Evolutionary conservation across 352 stramenopile genomes (phyloP).

Genomic region (Phytophthora cajani): DNA sequence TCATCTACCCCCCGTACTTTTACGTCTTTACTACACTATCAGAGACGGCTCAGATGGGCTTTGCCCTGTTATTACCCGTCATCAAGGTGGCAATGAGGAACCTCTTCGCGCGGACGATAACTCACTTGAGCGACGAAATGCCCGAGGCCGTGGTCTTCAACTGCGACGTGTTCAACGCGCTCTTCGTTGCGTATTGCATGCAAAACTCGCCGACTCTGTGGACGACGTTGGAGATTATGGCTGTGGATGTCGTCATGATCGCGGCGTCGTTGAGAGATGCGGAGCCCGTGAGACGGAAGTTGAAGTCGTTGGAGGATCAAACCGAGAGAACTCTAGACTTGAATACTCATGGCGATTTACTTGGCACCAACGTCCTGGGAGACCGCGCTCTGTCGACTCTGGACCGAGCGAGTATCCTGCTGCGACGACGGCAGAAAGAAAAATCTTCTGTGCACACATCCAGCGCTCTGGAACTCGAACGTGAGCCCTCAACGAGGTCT

Average conservation of each 20-base stretch:
- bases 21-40: constrained; percentile 21
- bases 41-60: constrained; percentile 5
- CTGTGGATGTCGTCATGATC: constrained; percentile 19
- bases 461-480: no score
- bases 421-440: background rate
- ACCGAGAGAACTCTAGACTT: background rate
- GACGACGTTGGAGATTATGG: constrained; percentile 28
- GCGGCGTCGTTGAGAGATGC: constrained; percentile 9
- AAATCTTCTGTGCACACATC: no score
- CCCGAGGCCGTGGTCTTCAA: constrained; percentile 29
- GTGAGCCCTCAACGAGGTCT: no score
- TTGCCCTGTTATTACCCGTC: constrained; percentile 18
- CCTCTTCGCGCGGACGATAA: constrained; percentile 14
- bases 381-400: no score
- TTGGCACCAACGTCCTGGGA: no score
- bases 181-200: constrained; percentile 33
- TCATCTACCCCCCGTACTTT: constrained; percentile 29
- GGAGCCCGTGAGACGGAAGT: background rate
- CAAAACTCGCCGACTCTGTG: constrained; percentile 28
- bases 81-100: constrained; percentile 25
- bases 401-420: constrained; percentile 1
- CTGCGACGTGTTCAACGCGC: constrained; percentile 30
- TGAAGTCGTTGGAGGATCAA: no score
- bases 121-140: constrained; percentile 24
- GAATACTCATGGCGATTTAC: background rate